Conservation (phyloP, 345 rosid species). For the Acer saccharum region DNA sequence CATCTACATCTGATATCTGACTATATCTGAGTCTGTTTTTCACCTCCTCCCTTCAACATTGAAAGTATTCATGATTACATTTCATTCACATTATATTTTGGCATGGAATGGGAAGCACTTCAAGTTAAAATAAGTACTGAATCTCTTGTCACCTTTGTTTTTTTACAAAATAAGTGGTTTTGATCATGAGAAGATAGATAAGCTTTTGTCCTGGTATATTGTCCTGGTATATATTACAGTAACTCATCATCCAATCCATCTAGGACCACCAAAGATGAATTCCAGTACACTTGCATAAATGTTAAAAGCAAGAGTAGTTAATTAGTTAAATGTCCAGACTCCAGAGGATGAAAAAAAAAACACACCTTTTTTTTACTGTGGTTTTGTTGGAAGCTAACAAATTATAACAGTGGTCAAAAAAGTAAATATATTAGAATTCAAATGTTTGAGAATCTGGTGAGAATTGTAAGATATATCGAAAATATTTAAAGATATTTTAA, state of each 20-base stretch:
- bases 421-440: no score
- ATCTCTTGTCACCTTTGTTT: background rate
- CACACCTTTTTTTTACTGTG: background rate
- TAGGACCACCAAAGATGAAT: no score
- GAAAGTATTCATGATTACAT: background rate
- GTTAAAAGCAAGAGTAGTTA: background rate
- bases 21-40: background rate
- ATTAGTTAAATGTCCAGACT: conserved; percentile 15
- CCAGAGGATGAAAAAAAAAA: conserved; percentile 2
- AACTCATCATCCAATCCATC: no score
- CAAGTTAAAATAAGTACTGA: background rate
- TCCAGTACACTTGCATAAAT: background rate
- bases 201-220: conserved; percentile 7
- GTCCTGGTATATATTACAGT: no score
- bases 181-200: background rate
- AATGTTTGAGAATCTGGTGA: no score
- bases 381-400: background rate
- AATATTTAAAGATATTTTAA: no score
- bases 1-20: background rate
- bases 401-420: no score
- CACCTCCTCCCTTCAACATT: conserved; percentile 7
- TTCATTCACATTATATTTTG: background rate
- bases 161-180: background rate
- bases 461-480: no score
- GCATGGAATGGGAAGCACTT: conserved; percentile 8